Base-by-base conservation (phyloP, 768 basidiomycete genomes). In the Daedalea quercina region DNA sequence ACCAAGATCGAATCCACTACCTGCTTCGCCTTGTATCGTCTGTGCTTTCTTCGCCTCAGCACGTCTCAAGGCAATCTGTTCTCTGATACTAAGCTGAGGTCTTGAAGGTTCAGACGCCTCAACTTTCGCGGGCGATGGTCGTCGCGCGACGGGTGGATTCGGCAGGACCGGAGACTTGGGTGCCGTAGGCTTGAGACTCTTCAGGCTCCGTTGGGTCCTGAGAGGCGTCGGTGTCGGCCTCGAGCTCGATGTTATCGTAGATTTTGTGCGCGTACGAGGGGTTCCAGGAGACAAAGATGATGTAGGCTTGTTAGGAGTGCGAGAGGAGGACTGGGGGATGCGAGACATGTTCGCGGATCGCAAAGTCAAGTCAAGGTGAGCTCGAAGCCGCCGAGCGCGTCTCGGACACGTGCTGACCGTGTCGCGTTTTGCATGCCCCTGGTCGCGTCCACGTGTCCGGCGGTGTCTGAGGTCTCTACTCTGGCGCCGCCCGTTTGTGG, bases 31-130 rank as follows among this genome's bases (percentile, higher is more conserved):
- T 49, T 1, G 59, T 58, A n/a, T 51, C 25, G 47, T 72, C 67
- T 50, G 51, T 44, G 74, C 70, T 61, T 88, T 90, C 70, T 84
- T 89, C 0, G 83, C 86, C 62, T 90, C 85, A 0, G 89, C 87
- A 41, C 89, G 75, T 56, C 80, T 87, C 43, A 88, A 70, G 1
- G 89, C 89, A 63, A 92, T 90, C 13, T 82, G 85, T 56, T 90
- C 90, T 59, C 82, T 82, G 56, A 90, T 76, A 62, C 77, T 88
- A 26, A 78, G 53, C 34, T 65, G 57, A 17, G 69, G 62, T 37
- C 68, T 74, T 15, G 70, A 58, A 17, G 57, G 51, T n/a, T 51
- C 43, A 8, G 55, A 48, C 2, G 54, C 49, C 3, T 46, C 47
- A 22, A 54, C 58, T 13, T 54, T 54, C 19, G 50, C 50, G 1